These are phyloP conservation scores for Chrysosporium keratinophilum DNA, from an alignment of 2,329 filamentous ascomycete genomes.

Conservation along the genomic window DNA sequence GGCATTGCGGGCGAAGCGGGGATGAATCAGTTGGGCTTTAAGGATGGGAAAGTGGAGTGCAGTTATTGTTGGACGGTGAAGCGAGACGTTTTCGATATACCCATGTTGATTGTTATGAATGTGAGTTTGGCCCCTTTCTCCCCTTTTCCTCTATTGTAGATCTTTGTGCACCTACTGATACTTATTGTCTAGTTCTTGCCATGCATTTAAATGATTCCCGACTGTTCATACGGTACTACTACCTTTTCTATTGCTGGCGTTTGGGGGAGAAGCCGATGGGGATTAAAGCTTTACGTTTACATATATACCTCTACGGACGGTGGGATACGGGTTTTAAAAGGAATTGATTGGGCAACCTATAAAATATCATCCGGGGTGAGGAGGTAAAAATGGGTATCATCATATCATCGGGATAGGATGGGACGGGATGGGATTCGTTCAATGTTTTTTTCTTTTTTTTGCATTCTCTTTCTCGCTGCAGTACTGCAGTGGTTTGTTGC, in stretches of 20 bases:
- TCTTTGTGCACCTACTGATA: constrained; percentile 6
- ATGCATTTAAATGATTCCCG: constrained; percentile 21
- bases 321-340: background rate
- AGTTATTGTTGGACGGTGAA: constrained; percentile 97
- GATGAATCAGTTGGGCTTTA: constrained; percentile 66
- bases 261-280: background rate
- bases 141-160: background rate
- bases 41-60: constrained; percentile 85
- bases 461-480: background rate
- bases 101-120: constrained; percentile 97
- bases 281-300: background rate
- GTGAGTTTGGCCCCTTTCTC: constrained; percentile 49
- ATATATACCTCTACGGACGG: background rate
- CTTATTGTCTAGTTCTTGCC: constrained; percentile 21
- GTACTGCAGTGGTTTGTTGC: no score
- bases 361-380: background rate
- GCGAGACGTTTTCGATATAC: constrained; percentile 93
- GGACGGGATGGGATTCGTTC: background rate
- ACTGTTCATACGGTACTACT: background rate
- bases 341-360: constrained; percentile 7
- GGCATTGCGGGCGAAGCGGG: constrained; percentile 48
- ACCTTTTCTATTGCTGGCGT: background rate
- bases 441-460: background rate
- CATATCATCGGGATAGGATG: background rate
- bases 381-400: background rate